These are phyloP conservation scores for Puccinia horiana DNA, from an alignment of 1,284 basidiomycete genomes.

Conservation along the genomic window DNA sequence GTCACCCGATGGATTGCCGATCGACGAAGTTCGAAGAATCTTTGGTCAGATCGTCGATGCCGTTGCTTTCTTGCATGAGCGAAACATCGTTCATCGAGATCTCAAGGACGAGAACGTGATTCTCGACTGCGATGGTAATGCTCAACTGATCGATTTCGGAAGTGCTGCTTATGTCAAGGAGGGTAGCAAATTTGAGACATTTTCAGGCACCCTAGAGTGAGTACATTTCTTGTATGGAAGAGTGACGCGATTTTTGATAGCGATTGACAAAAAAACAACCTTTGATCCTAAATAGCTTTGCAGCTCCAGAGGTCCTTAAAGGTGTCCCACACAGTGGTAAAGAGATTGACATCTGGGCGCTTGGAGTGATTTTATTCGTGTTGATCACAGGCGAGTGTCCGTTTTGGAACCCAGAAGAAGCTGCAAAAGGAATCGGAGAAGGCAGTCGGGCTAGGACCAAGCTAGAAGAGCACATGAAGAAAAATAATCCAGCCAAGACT, in stretches of 20 bases:
- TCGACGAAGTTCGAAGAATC: conserved; percentile 75
- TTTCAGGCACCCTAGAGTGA: conserved; percentile 57
- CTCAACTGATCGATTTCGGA: conserved; percentile 80
- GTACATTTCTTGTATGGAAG: neutral
- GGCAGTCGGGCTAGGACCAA: conserved; percentile 65
- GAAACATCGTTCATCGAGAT: conserved; percentile 94
- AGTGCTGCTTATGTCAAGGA: conserved; percentile 57
- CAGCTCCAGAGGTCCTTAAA: conserved; percentile 91
- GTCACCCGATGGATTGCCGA: conserved; percentile 79
- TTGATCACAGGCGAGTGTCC: conserved; percentile 93
- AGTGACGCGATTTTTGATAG: neutral
- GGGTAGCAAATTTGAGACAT: conserved; percentile 57
- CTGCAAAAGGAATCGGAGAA: conserved; percentile 72
- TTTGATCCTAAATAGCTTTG: conserved; percentile 65
- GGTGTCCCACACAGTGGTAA: conserved; percentile 93
- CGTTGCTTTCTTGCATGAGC: conserved; percentile 82
- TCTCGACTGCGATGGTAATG: conserved; percentile 64
- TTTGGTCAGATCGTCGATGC: conserved; percentile 93
- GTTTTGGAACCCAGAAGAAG: conserved; percentile 80
- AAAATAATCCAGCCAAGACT: conserved; percentile 71
- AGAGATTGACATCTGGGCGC: conserved; percentile 97
- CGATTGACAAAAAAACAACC: neutral
- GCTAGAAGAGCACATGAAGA: conserved; percentile 62
- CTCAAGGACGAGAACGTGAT: conserved; percentile 97
- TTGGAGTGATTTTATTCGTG: conserved; percentile 96